Conservation (phyloP, 805 yeast species). For the Kuraishia hungarica region DNA sequence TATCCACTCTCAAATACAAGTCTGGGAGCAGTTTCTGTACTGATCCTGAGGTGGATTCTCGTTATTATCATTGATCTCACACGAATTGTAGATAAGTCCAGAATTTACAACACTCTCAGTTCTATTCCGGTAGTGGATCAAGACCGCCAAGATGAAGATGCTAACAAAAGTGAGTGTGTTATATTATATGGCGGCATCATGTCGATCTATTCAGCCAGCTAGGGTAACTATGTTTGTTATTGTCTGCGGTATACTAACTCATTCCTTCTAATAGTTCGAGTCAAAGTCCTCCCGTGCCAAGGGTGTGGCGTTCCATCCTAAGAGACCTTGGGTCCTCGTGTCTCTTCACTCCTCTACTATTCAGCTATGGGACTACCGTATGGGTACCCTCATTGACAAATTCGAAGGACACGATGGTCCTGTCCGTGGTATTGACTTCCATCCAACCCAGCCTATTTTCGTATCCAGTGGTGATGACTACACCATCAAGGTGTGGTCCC, state of each 20-base stretch:
- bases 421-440: conserved; percentile 91
- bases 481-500: conserved; percentile 91
- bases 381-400: conserved; percentile 95
- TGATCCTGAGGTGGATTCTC: background rate
- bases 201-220: background rate
- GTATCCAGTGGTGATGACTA: conserved; percentile 98
- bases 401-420: conserved; percentile 99
- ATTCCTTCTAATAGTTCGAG: conserved; percentile 55
- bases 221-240: background rate
- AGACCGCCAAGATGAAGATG: conserved; percentile 64
- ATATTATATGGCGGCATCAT: background rate
- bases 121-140: background rate
- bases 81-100: background rate
- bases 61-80: background rate
- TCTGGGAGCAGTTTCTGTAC: too few relatives aligned
- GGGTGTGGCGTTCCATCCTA: conserved; percentile 96
- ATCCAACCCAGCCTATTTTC: conserved; percentile 95
- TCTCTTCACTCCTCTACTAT: conserved; percentile 97
- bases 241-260: background rate
- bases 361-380: conserved; percentile 98
- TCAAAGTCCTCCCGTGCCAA: conserved; percentile 97
- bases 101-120: background rate
- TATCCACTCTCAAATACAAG: background rate
- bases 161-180: conserved; percentile 49
- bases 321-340: conserved; percentile 91